Evolutionary conservation across 1,284 basidiomycete species (phyloP), one percentile per base, ranked within the genome.

Genomic region (Cutaneotrichosporon dermatis): DNA sequence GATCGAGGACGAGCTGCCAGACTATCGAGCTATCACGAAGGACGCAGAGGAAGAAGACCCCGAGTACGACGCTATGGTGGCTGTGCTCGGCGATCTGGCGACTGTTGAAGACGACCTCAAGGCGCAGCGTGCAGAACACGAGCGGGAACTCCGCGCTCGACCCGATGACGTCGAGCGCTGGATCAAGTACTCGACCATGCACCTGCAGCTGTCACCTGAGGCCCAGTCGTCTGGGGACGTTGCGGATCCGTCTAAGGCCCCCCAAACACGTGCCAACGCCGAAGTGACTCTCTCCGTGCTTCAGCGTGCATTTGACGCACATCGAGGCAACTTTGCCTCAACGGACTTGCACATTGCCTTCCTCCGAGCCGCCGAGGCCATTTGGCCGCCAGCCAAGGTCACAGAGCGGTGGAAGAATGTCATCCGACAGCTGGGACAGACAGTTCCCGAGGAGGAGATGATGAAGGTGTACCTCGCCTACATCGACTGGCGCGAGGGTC

Each of bases 281-380:
- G 76, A 77, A 49, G 66, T 79, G 33, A 72, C 73, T 1, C 63
- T 77, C 2, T 71, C 76, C 4, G 69, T 76, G 25, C 69, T 79
- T 5, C 57, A 68, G 5, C 63, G 69, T 37, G 78, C 75, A 0
- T 64, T 78, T 15, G 63, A 72, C 4, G 67, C 69, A 0, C 59
- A 68, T 16, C 51, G 63, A 0, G 7, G 9, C 6, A 76, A 76
- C 60, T 66, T 60, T 8, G 36, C 36, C 10, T 74, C 72, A 1
- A 37, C 66, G 0, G 55, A 57, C 6, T 64, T 79, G 4, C 72
- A 77, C 43, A 63, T 74, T 6, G 73, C 75, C 1, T 75, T 73
- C 48, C 65, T 78, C 2, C 60, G 61, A 4, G 67, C 72, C 0
- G 75, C 75, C 0, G 72, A 71, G 51, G 55, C 62, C 9, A 66